Base-by-base conservation (phyloP, 345 rosid species). In the Salix viminalis region DNA sequence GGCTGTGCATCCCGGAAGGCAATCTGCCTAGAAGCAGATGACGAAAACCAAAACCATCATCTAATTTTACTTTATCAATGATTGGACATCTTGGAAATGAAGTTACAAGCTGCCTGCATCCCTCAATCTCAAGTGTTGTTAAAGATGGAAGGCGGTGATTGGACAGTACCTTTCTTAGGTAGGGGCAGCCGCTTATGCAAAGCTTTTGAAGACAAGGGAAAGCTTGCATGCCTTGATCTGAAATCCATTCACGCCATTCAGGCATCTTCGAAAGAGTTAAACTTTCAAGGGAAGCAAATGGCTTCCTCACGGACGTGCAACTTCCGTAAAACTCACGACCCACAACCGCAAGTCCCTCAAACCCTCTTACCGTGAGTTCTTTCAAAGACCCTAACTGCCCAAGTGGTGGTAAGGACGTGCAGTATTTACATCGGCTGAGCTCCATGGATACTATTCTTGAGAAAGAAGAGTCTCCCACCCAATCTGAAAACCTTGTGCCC, bases 331-430 rank as follows among this genome's bases (percentile, higher is more conserved):
- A 64, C 39, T 69, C 75, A 11, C 21, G 36, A 15, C 70, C 72
- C 13, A 74, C 52, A 23, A 7, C 0, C 18, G 1, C 4, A 4
- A 74, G 32, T 2, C 13, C 36, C 62, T 44, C 10, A 6, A 64
- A 34, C 4, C 16, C 71, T 9, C 1, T 4, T 42, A 75, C 71
- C 1, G 4, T 5, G 2, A 70, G 75, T 1, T 46, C 15, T 28
- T 72, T 56, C 1, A 80, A 73, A 21, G 65, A 65, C 9, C 42
- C 62, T 16, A 80, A 34, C 41, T 65, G 76, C 52, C 79, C 79
- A 21, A 76, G 76, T 2, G 83, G 46, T 32, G 83, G 70, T 4
- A 80, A 34, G 1, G 12, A 4, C 14, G 52, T 26, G 34, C 73
- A 71, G 34, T 76, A 28, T 26, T 60, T 69, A n/a, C 74, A 76